Conservation (phyloP, 192 early-diverging fungal genomes). For the Backusella tuberculispora region DNA sequence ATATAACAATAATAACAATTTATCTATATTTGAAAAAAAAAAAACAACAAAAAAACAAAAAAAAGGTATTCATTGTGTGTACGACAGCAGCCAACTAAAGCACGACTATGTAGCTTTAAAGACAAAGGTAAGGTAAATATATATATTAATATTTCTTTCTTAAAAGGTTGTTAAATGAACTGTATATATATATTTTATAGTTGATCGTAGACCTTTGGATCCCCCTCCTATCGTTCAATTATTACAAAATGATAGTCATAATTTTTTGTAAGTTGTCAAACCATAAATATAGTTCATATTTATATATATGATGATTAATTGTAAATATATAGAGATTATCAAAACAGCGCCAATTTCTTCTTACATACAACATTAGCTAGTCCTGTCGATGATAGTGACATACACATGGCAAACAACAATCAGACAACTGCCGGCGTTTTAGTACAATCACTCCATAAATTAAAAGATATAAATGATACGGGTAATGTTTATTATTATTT, state of each 20-base stretch:
- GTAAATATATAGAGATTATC: conserved; percentile 29
- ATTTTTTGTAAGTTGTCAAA: conserved; percentile 16
- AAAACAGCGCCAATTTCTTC: conserved; percentile 89
- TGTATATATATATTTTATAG: background rate
- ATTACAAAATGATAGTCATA: conserved; percentile 1
- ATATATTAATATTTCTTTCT: too few species aligned
- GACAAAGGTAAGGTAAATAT: conserved; percentile 32
- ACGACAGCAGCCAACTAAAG: conserved; percentile 21
- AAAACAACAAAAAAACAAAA: too few species aligned
- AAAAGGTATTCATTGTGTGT: conserved; percentile 23
- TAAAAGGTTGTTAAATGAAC: background rate
- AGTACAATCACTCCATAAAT: conserved; percentile 82
- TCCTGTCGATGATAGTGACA: conserved; percentile 74
- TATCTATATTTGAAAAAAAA: background rate
- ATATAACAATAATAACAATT: background rate
- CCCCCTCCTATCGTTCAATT: conserved; percentile 40
- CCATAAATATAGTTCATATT: background rate
- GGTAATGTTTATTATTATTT: conserved; percentile 17
- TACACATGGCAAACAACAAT: conserved; percentile 68
- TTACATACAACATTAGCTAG: conserved; percentile 89
- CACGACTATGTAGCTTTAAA: conserved; percentile 29
- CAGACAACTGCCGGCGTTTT: conserved; percentile 81
- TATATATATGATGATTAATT: background rate
- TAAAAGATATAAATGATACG: conserved; percentile 79
- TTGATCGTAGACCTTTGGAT: conserved; percentile 34